A percentile compares a stretch with the other conserved stretches of the same genome.
Evolutionary conservation across 495 filamentous ascomycete species (phyloP).

Genomic region (Astrothelium subdiscretum): DNA sequence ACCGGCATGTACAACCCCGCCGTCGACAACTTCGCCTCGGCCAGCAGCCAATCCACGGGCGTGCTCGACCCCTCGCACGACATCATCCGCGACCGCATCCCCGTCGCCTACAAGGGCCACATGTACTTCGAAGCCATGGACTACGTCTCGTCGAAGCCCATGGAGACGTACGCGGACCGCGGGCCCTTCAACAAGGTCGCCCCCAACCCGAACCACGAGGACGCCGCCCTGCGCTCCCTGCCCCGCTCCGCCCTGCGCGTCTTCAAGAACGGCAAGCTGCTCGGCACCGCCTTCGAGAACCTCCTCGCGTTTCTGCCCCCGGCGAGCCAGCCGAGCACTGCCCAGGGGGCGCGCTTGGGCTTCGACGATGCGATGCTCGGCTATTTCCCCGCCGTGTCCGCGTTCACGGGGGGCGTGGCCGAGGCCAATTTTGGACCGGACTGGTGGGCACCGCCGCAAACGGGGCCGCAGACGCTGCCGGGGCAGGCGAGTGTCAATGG

Average conservation of each 20-base stretch:
- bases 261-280: slow-evolving; percentile 78
- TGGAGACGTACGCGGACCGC: slow-evolving; percentile 76
- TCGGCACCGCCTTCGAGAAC: slow-evolving; percentile 82
- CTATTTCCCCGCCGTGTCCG: slow-evolving; percentile 88
- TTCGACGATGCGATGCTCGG: slow-evolving; percentile 90
- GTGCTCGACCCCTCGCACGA: slow-evolving; percentile 44
- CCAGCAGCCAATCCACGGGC: slow-evolving; percentile 28
- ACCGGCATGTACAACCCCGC: slow-evolving; percentile 77
- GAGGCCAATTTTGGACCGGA: slow-evolving; percentile 84
- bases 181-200: slow-evolving; percentile 33
- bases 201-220: slow-evolving; percentile 60
- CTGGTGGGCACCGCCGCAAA: slow-evolving; percentile 72
- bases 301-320: slow-evolving; percentile 88
- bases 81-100: slow-evolving; percentile 86
- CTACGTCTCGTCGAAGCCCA: slow-evolving; percentile 74
- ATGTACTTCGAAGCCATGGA: slow-evolving; percentile 94
- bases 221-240: slow-evolving; percentile 64
- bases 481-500: slow-evolving; percentile 2
- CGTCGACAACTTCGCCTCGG: slow-evolving; percentile 38
- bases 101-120: slow-evolving; percentile 84
- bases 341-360: slow-evolving; percentile 63
- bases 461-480: slow-evolving; percentile 17
- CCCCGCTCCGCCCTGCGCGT: slow-evolving; percentile 77
- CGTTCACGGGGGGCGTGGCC: slow-evolving; percentile 81
- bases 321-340: slow-evolving; percentile 63